Evolutionary conservation across 2,329 filamentous ascomycete species (phyloP).

Genomic region (Pseudogymnoascus sp.): DNA sequence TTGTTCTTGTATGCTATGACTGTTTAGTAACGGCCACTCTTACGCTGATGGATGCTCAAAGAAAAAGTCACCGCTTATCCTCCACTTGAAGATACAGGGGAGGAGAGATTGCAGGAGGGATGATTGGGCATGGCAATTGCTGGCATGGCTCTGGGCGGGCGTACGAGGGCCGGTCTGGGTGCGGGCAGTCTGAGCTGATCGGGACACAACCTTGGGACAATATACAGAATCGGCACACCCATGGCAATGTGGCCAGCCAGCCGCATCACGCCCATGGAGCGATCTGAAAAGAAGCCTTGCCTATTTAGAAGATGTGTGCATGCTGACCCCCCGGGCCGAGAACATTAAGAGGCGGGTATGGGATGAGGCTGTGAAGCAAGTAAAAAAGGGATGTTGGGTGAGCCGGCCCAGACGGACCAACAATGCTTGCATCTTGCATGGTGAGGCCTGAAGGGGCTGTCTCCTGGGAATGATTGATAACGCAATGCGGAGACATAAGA

Average conservation of each 20-base stretch:
- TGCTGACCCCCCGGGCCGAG: background rate
- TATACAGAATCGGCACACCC: background rate
- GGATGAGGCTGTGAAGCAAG: background rate
- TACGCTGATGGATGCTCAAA: background rate
- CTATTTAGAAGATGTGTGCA: constrained; percentile 2
- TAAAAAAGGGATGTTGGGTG: background rate
- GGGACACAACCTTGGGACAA: constrained; percentile 1
- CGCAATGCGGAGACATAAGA: background rate
- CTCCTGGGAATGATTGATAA: background rate
- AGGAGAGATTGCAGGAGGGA: background rate
- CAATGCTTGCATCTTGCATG: background rate
- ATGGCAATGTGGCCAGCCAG: background rate
- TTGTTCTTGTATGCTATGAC: background rate
- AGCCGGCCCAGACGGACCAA: background rate
- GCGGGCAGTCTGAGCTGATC: background rate
- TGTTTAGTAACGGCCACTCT: background rate
- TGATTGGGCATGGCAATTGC: background rate
- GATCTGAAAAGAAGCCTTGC: background rate
- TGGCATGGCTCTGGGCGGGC: background rate
- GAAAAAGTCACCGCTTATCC: background rate
- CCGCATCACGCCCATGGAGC: background rate
- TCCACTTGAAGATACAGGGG: background rate
- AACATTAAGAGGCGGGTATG: background rate
- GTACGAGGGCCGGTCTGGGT: background rate
- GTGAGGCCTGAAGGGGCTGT: background rate